Evolutionary conservation across 768 basidiomycete species (phyloP), one percentile per base, ranked within the genome.

Genomic region (Leccinum fibrillosum): DNA sequence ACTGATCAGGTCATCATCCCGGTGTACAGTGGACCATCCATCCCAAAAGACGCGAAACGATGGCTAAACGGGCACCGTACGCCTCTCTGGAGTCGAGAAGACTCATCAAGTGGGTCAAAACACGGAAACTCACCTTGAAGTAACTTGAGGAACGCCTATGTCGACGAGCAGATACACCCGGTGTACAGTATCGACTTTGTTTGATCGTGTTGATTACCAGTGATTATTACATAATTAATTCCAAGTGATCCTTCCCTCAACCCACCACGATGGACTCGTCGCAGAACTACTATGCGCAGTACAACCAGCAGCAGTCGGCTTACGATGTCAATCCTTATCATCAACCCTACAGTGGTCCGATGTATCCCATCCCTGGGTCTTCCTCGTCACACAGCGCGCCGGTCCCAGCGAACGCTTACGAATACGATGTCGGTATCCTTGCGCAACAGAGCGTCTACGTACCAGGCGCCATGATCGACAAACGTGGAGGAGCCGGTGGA

Each of bases 401-500:
- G 8, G 88, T 92, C 10, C 92, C 90, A 37, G 89, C 92, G 15
- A 94, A 94, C 66, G 92, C 92, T 17, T 92, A 93, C 72, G 92
- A 94, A 72, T 94, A 94, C 68, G 92, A 94, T 71, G 91, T 94
- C 47, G 92, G 92, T 25, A 91, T 92, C 54, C 80, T 92, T 48
- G 92, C 92, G 3, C 92, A 94, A 68, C 92, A 93, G 72, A 92
- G 90, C 70, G 92, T 92, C 53, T 95, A 94, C 72, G 91, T 94
- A 23, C 92, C 92, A 23, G 92, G 92, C 8, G 92, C 92, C 19
- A 90, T 90, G 83, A 88, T 90, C 49, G 92, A 93, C 68, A 92
- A 92, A 69, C 84, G 89, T 49, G 89, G 92, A 30, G 90, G 91
- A 11, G 83, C 91, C 3, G 90, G 90, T 49, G 90, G 91, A 3